Evolutionary conservation across 768 basidiomycete species (phyloP).

Genomic region (Crepidotus variabilis): DNA sequence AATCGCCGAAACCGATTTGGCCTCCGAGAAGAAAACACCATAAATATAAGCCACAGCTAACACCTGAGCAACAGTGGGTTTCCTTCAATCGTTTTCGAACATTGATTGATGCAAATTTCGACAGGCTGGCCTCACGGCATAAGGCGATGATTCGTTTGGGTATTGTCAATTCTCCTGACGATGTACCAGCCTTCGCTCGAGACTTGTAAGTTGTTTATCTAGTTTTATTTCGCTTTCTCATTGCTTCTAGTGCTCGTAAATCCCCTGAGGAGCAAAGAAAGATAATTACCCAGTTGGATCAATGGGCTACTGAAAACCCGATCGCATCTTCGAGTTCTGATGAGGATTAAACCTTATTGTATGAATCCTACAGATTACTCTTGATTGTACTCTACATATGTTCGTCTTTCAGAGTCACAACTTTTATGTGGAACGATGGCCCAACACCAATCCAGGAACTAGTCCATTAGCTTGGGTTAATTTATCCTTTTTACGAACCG

Average conservation of each 20-base stretch:
- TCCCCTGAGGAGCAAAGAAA: slow-evolving; percentile 37
- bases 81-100: background rate
- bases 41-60: slow-evolving; percentile 35
- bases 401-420: too few species aligned
- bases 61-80: slow-evolving; percentile 49
- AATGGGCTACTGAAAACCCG: slow-evolving; percentile 16
- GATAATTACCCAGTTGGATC: slow-evolving; percentile 40
- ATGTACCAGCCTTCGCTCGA: slow-evolving; percentile 56
- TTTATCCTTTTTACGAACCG: too few species aligned
- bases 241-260: slow-evolving; percentile 31
- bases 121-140: slow-evolving; percentile 51
- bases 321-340: background rate
- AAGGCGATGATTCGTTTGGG: slow-evolving; percentile 61
- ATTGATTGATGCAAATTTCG: background rate
- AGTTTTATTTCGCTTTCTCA: background rate
- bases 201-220: slow-evolving; percentile 51
- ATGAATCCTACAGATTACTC: too few species aligned
- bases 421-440: too few species aligned
- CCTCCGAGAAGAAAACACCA: slow-evolving; percentile 65
- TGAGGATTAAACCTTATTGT: background rate
- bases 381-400: too few species aligned
- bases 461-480: too few species aligned
- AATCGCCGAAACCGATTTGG: slow-evolving; percentile 47
- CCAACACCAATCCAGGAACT: too few species aligned
- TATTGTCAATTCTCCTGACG: slow-evolving; percentile 47